phyloP scores from a whole-genome alignment of 495 filamentous ascomycete genomes.

The Cercophora sp. region DNA sequence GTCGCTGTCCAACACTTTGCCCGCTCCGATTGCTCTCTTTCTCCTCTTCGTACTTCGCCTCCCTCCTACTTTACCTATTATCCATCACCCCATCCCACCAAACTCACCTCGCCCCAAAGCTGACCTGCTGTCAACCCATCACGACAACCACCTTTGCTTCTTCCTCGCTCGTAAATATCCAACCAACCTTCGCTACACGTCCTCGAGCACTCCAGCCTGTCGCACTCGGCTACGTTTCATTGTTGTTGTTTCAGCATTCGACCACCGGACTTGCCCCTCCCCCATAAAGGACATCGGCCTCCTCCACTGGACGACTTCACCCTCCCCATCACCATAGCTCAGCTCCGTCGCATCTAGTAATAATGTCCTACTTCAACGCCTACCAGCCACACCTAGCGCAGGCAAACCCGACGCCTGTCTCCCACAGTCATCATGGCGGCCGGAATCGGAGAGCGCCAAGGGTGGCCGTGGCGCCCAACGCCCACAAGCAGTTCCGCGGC shows the following conservation, averaged over 20 bases:
- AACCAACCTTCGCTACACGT: conserved; percentile 1
- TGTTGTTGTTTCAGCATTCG: conserved; percentile 30
- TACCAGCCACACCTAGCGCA: conserved; percentile 60
- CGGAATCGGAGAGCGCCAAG: conserved; percentile 85
- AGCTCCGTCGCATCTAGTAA: too few species aligned
- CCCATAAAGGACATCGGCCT: conserved; percentile 16
- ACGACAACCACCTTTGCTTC: conserved; percentile 12
- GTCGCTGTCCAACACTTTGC: conserved; percentile 36
- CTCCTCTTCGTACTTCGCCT: conserved; percentile 28
- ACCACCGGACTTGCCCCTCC: conserved; percentile 17
- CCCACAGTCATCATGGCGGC: conserved; percentile 75
- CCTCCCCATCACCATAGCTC: too few species aligned
- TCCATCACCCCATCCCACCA: conserved; percentile 23
- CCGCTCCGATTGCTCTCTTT: conserved; percentile 35
- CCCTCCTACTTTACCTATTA: conserved; percentile 32
- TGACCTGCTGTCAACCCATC: conserved; percentile 9
- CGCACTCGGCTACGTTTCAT: conserved; percentile 22
- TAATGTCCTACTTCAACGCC: conserved; percentile 73
- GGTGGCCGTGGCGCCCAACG: conserved; percentile 71
- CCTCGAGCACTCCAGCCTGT: background rate
- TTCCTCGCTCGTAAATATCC: conserved; percentile 5
- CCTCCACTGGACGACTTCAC: too few species aligned
- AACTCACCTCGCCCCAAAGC: conserved; percentile 19
- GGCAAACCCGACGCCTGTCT: conserved; percentile 47
- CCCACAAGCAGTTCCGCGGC: conserved; percentile 79